Conservation (phyloP, 2,329 filamentous ascomycete species). For the Fusarium xyrophilum region DNA sequence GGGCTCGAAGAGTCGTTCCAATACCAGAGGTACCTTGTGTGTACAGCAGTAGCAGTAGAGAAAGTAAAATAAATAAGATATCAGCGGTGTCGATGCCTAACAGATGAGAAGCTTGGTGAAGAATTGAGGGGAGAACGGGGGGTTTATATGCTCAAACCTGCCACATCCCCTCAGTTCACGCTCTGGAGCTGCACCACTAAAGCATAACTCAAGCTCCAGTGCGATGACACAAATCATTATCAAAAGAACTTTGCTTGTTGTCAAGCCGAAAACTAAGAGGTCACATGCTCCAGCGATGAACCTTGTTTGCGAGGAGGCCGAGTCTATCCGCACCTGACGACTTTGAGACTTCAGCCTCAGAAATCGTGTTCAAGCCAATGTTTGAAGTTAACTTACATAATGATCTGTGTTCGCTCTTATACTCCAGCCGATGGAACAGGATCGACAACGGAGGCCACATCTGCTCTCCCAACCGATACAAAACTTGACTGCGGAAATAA, state of each 20-base stretch:
- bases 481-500: too few relatives aligned
- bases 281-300: background rate
- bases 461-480: too few relatives aligned
- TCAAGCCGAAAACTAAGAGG: too few relatives aligned
- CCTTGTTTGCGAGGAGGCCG: background rate
- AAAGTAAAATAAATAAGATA: fast-evolving
- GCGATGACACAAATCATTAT: fast-evolving
- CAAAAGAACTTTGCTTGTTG: background rate
- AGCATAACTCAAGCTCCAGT: fast-evolving
- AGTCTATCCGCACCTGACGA: background rate
- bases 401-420: background rate
- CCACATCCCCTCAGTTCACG: background rate
- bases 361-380: background rate
- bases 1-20: fast-evolving
- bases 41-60: fast-evolving
- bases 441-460: too few relatives aligned
- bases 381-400: background rate
- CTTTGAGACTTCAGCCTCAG: background rate
- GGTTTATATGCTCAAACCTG: background rate
- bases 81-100: too few relatives aligned
- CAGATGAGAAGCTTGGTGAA: background rate
- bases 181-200: background rate
- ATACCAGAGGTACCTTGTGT: fast-evolving
- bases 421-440: too few relatives aligned
- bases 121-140: background rate